Evolutionary conservation across 306 rosid genomes (phyloP), one percentile per base, ranked within the genome.

Genomic region (Lagenaria siceraria): DNA sequence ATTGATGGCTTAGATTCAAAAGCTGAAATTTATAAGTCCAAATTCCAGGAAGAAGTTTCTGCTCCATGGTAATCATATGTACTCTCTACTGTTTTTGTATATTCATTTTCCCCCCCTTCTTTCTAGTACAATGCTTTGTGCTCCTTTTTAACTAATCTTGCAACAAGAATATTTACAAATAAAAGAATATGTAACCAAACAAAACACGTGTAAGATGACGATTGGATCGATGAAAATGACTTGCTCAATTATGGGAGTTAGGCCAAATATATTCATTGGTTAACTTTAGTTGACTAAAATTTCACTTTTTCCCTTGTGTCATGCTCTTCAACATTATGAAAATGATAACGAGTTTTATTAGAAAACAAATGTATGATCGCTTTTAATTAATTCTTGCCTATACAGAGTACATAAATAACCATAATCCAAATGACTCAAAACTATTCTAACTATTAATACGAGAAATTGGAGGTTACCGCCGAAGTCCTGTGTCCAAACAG

Each of bases 11-110:
- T 94, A 81, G 87, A 87, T 64, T 33, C 82, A 43, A 91, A 83
- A 84, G 91, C 92, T 53, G 92, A 84, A 51, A 36, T 59, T 77
- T 80, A 81, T 66, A 88, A 85, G 62, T 82, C 17, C 19, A 71
- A 81, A 83, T 90, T 90, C 80, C 81, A 79, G 52, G 79, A 84
- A 80, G 91, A 87, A 83, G 89, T 81, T 35, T 76, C 72, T 58
- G 85, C 91, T 80, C 88, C 86, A 62, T 91, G 97, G 93, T 89
- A 82, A 90, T 43, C 46, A 55, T 76, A 19, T 49, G 3, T 79
- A 42, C 43, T 78, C 24, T 36, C 42, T 75, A 22, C 22, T 75
- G 24, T 33, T 17, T 58, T 4, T 4, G 29, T 22, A 10, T 19
- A 4, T 35, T 33, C 10, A 46, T 48, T 48, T 25, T 46, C 4